phyloP scores from a whole-genome alignment of 2,329 filamentous ascomycete species.

The Colletotrichum graminicola region DNA sequence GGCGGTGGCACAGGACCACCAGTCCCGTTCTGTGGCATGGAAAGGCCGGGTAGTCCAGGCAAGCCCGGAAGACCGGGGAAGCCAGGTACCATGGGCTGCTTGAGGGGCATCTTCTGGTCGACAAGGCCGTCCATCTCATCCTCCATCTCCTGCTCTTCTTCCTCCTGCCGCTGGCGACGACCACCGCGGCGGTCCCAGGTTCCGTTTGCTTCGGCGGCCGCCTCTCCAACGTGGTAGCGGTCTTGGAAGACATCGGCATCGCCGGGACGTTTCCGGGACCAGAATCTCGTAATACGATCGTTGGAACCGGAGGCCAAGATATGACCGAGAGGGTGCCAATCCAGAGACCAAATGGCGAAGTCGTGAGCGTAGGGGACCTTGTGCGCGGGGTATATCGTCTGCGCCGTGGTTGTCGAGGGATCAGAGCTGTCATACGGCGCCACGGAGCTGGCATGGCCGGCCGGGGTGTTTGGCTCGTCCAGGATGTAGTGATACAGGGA shows the following conservation, averaged over 20 bases:
- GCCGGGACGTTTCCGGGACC: slow-evolving; percentile 90
- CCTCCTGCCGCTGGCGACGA: slow-evolving; percentile 84
- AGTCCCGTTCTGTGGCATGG: slow-evolving; percentile 53
- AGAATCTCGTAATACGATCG: slow-evolving; percentile 96
- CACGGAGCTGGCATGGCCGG: slow-evolving; percentile 76
- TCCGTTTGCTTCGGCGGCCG: slow-evolving; percentile 93
- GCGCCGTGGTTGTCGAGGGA: slow-evolving; percentile 81
- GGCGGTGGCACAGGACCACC: slow-evolving; percentile 49
- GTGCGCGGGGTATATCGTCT: slow-evolving; percentile 94
- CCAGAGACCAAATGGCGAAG: slow-evolving; percentile 95
- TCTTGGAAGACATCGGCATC: slow-evolving; percentile 89
- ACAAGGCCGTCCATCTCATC: slow-evolving; percentile 94
- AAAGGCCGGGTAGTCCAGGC: slow-evolving; percentile 59
- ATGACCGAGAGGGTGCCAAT: slow-evolving; percentile 97
- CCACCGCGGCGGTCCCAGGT: slow-evolving; percentile 88
- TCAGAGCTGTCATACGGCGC: slow-evolving; percentile 90
- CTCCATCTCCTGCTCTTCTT: slow-evolving; percentile 93
- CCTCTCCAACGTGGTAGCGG: slow-evolving; percentile 94
- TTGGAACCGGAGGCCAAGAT: slow-evolving; percentile 96
- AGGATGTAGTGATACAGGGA: slow-evolving; percentile 94
- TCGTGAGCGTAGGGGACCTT: slow-evolving; percentile 89
- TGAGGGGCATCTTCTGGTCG: slow-evolving; percentile 85
- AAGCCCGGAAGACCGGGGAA: slow-evolving; percentile 71
- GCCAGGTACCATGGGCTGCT: slow-evolving; percentile 62
- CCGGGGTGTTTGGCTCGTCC: slow-evolving; percentile 89